Conservation (phyloP, 495 filamentous ascomycete genomes). For the Annulohypoxylon bovei region DNA sequence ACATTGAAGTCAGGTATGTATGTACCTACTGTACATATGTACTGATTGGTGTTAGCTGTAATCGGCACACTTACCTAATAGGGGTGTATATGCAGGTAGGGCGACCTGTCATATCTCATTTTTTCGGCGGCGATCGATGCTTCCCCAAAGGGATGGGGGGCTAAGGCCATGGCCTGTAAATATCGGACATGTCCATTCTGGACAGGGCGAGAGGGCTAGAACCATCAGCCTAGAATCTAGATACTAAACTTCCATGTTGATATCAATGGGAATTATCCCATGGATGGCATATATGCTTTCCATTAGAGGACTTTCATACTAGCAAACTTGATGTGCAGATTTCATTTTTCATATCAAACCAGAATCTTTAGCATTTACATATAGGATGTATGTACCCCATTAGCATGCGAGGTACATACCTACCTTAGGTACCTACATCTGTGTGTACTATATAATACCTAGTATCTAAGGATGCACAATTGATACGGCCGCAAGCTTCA, state of each 20-base stretch:
- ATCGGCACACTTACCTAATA: neutral
- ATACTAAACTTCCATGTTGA: neutral
- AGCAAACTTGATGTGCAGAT: neutral
- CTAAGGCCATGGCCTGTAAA: neutral
- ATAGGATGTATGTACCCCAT: neutral
- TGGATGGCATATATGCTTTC: neutral
- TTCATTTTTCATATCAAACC: neutral
- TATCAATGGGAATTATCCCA: neutral
- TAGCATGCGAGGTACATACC: neutral
- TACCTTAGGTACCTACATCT: neutral
- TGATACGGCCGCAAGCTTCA: neutral
- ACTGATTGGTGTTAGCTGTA: neutral
- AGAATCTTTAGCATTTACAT: neutral
- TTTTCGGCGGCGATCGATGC: neutral
- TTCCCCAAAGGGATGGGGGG: neutral
- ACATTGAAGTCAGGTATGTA: no score
- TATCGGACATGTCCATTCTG: neutral
- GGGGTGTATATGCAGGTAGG: neutral
- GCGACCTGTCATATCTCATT: constrained; percentile 9
- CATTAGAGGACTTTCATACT: neutral
- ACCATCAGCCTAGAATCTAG: neutral
- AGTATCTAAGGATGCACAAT: neutral
- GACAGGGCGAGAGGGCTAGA: neutral
- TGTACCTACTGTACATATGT: neutral
- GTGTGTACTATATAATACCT: neutral